Conservation (phyloP, 768 basidiomycete genomes). For the Termitomyces titanicus region DNA sequence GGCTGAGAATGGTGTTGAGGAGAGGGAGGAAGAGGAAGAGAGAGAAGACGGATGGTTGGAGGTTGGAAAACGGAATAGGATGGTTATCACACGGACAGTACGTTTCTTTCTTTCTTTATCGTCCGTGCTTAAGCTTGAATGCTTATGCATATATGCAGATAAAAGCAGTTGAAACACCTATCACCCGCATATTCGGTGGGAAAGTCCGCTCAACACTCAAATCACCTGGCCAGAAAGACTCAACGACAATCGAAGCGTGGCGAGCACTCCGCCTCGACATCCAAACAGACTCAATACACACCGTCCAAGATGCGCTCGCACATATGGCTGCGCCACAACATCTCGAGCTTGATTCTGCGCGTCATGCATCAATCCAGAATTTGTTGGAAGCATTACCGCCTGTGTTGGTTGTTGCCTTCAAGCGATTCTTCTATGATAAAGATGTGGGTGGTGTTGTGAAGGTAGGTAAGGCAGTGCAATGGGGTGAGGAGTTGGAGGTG, state of each 20-base stretch:
- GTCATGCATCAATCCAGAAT: constrained; percentile 64
- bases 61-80: constrained; percentile 86
- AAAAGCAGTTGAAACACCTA: constrained; percentile 79
- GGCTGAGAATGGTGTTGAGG: constrained; percentile 30
- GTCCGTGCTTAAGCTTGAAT: neutral
- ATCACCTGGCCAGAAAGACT: constrained; percentile 81
- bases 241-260: constrained; percentile 89
- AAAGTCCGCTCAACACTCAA: constrained; percentile 83
- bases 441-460: constrained; percentile 78
- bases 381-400: constrained; percentile 83
- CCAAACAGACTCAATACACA: constrained; percentile 53
- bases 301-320: constrained; percentile 79
- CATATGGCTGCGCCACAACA: constrained; percentile 76
- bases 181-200: constrained; percentile 91
- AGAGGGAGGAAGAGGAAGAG: constrained; percentile 24
- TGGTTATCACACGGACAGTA: constrained; percentile 76
- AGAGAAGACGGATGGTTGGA: constrained; percentile 84
- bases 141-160: constrained; percentile 37
- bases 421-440: constrained; percentile 86
- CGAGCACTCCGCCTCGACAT: constrained; percentile 87
- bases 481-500: constrained; percentile 76
- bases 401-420: constrained; percentile 84
- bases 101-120: constrained; percentile 23
- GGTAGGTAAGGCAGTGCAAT: constrained; percentile 75
- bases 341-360: constrained; percentile 68